Evolutionary conservation across 2,329 filamentous ascomycete species (phyloP).

Genomic region (Hypoxylon sp.): DNA sequence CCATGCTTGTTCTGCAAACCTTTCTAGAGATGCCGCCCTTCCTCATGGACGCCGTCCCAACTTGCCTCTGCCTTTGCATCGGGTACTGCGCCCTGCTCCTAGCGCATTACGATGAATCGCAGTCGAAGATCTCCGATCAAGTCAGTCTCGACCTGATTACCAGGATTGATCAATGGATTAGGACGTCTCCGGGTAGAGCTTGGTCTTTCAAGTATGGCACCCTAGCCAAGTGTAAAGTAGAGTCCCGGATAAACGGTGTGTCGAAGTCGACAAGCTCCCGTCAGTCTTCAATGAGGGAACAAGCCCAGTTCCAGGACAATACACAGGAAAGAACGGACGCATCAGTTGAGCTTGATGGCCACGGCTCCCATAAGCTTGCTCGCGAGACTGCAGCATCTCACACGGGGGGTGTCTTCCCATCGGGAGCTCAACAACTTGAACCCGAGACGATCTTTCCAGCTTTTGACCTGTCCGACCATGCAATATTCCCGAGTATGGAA

Average conservation of each 20-base stretch:
- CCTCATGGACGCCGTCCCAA: conserved; percentile 50
- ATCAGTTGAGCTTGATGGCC: background rate
- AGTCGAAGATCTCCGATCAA: conserved; percentile 50
- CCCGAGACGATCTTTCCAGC: conserved; percentile 32
- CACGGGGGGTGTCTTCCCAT: conserved; percentile 27
- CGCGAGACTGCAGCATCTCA: conserved; percentile 10
- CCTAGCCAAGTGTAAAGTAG: conserved; percentile 50
- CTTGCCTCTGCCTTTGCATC: conserved; percentile 51
- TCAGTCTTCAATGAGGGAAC: conserved; percentile 10
- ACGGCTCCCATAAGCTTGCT: background rate
- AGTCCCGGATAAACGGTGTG: conserved; percentile 45
- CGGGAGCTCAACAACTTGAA: conserved; percentile 28
- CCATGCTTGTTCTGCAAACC: conserved; percentile 50
- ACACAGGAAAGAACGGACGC: conserved; percentile 2
- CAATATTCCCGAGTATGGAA: conserved; percentile 53
- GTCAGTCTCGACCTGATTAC: conserved; percentile 49
- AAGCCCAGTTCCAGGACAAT: conserved; percentile 9
- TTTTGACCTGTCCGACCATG: conserved; percentile 46
- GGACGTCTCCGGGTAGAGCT: conserved; percentile 49
- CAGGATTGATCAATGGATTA: conserved; percentile 50
- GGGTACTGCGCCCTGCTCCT: conserved; percentile 54
- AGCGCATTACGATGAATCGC: conserved; percentile 51
- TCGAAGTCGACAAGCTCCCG: conserved; percentile 3
- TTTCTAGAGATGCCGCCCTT: conserved; percentile 53
- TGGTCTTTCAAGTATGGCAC: conserved; percentile 52